Conservation (phyloP, 2,329 filamentous ascomycete species). For the Claviceps sp. region DNA sequence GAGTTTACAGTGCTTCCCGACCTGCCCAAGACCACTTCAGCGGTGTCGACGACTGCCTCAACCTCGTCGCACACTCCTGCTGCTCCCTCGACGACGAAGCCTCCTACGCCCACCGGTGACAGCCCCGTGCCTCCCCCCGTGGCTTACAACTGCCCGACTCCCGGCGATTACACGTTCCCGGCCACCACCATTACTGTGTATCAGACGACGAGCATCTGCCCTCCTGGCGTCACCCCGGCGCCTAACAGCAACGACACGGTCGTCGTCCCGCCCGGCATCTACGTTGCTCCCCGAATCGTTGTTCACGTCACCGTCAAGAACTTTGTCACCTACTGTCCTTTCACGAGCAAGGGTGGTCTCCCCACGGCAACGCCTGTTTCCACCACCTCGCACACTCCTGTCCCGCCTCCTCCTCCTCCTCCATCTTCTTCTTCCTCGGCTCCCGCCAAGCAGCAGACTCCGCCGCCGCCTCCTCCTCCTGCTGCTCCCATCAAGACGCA, state of each 20-base stretch:
- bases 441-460: not conserved
- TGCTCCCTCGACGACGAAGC: not conserved
- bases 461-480: not conserved
- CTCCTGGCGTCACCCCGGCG: slow-evolving; percentile 51
- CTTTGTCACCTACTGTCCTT: slow-evolving; percentile 29
- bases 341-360: slow-evolving; percentile 23
- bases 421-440: slow-evolving; percentile 8
- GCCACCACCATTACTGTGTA: slow-evolving; percentile 57
- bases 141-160: slow-evolving; percentile 43
- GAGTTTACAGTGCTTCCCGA: too few relatives aligned
- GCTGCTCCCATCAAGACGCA: slow-evolving; percentile 2
- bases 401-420: not conserved
- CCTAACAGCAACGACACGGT: slow-evolving; percentile 41
- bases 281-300: slow-evolving; percentile 52
- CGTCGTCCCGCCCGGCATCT: slow-evolving; percentile 55
- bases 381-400: not conserved
- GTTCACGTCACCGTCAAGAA: slow-evolving; percentile 57
- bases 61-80: slow-evolving; percentile 6
- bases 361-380: slow-evolving; percentile 16
- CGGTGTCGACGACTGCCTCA: too few relatives aligned
- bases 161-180: slow-evolving; percentile 64
- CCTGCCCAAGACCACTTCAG: too few relatives aligned
- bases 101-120: slow-evolving; percentile 17
- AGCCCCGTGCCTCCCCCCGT: slow-evolving; percentile 30
- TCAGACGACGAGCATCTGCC: slow-evolving; percentile 54